Conservation (phyloP, 2,329 filamentous ascomycete genomes). For the Bipolaris oryzae region DNA sequence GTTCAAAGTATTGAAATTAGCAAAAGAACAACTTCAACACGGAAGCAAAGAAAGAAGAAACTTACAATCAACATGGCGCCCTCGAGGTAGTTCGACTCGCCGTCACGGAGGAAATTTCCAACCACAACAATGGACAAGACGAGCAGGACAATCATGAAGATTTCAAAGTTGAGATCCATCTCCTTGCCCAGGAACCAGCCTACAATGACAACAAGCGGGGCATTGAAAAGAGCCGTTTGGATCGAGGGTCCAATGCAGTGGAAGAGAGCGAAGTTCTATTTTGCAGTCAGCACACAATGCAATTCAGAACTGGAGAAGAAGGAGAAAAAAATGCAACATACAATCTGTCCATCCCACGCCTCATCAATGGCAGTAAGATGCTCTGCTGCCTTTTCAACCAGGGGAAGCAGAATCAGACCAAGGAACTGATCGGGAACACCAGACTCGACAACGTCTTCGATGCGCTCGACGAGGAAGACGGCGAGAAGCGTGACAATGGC, state of each 20-base stretch:
- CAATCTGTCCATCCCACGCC: conserved; percentile 78
- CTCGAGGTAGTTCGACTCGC: conserved; percentile 90
- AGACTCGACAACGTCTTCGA: conserved; percentile 65
- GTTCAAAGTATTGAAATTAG: neutral
- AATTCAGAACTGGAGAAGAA: neutral
- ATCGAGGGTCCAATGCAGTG: conserved; percentile 87
- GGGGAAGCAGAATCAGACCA: conserved; percentile 76
- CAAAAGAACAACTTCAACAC: too few species aligned
- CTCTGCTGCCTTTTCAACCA: conserved; percentile 87
- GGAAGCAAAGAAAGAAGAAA: neutral
- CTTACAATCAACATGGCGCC: conserved; percentile 73
- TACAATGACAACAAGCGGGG: conserved; percentile 80
- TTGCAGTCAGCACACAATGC: neutral
- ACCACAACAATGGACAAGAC: conserved; percentile 86
- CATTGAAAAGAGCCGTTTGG: conserved; percentile 88
- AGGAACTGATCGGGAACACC: conserved; percentile 61
- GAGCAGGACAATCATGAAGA: conserved; percentile 83
- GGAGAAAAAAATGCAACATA: conserved; percentile 12
- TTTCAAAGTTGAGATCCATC: conserved; percentile 84
- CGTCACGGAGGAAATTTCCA: conserved; percentile 84
- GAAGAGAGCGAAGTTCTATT: conserved; percentile 75
- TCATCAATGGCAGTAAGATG: conserved; percentile 84
- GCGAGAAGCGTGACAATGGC: conserved; percentile 74
- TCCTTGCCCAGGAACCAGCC: conserved; percentile 74
- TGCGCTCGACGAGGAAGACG: conserved; percentile 74